Base-by-base conservation (phyloP, 257 asterid genomes). In the Rhazya stricta region DNA sequence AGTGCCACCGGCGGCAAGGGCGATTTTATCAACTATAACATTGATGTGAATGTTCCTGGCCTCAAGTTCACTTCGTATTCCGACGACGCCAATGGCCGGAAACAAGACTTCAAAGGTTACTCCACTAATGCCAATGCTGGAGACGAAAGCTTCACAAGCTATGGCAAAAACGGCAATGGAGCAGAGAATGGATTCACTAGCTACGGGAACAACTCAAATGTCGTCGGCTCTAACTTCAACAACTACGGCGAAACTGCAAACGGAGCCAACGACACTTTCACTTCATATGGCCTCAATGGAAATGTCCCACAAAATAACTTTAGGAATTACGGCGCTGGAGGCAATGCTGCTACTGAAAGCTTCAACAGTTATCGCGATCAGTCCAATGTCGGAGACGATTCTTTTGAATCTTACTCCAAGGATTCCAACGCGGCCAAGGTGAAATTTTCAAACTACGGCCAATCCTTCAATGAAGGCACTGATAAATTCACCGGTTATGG, bases 341-440 rank as follows among this genome's bases (percentile, higher is more conserved):
- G 91, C 9, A 94, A 88, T 77, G 89, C 82, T 4, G 90, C 90
- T 1, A 57, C 81, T 0, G 97, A 91, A 43, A 85, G 80, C 0
- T 91, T 94, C 87, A 76, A 46, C 6, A 83, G n/a, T 46, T 94
- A 94, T 78, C 85, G 98, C 56, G 94, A 90, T 39, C 87, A 88
- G 45, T 61, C 97, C 56, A 94, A 91, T 39, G 96, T 91, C 10
- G 98, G 98, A 1, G 96, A 86, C 81, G 98, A 94, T 80, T 71
- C 72, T 2, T 94, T 94, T 78, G 73, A 82, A 5, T 87, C 91
- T 21, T 94, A 94, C 71, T 88, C 81, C 27, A 90, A 88, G 66
- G 71, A 51, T 0, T 88, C 98, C 62, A 91, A 86, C 53, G 83
- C 85, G 1, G 91, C 86, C 16, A 67, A 74, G 16, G 69, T 85